Percentiles rank a stretch among this genome's conserved stretches.
Conservation (phyloP, 805 yeast species). For the Ascoidea tarda region DNA sequence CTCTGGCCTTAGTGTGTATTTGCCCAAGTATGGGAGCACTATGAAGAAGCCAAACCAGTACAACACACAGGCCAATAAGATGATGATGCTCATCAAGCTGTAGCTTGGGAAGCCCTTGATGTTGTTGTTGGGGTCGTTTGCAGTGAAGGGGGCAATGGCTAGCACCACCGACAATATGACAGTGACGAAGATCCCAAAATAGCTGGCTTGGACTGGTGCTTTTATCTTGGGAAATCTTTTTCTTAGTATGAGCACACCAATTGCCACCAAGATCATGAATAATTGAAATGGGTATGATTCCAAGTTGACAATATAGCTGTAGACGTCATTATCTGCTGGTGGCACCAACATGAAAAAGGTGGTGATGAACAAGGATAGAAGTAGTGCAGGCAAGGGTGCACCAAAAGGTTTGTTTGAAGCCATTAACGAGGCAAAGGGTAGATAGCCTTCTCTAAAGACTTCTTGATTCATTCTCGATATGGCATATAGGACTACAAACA, state of each 20-base stretch:
- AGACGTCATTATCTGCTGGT: slow-evolving; percentile 10
- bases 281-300: slow-evolving; percentile 9
- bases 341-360: slow-evolving; percentile 6
- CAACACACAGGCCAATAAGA: neutral
- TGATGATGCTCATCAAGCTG: slow-evolving; percentile 2
- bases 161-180: slow-evolving; percentile 2
- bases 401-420: slow-evolving; percentile 42
- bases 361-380: slow-evolving; percentile 20
- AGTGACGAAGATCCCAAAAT: slow-evolving; percentile 7
- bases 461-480: slow-evolving; percentile 52
- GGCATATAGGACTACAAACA: slow-evolving; percentile 45
- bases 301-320: slow-evolving; percentile 8
- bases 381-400: slow-evolving; percentile 39
- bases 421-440: slow-evolving; percentile 37
- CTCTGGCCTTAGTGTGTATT: slow-evolving; percentile 5
- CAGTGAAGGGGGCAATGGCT: slow-evolving; percentile 6
- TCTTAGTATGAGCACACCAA: slow-evolving; percentile 9
- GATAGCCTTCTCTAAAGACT: slow-evolving; percentile 45
- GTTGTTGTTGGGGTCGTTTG: slow-evolving; percentile 1
- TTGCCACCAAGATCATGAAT: slow-evolving; percentile 6
- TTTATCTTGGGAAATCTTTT: slow-evolving; percentile 7
- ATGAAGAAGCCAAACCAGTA: slow-evolving; percentile 8
- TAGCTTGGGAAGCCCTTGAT: slow-evolving; percentile 8
- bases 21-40: slow-evolving; percentile 5
- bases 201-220: slow-evolving; percentile 8